A percentile compares a stretch with the other conserved stretches of the same genome.
phyloP scores from a whole-genome alignment of 2,329 filamentous ascomycete genomes.

The Pyrenochaeta sp. region DNA sequence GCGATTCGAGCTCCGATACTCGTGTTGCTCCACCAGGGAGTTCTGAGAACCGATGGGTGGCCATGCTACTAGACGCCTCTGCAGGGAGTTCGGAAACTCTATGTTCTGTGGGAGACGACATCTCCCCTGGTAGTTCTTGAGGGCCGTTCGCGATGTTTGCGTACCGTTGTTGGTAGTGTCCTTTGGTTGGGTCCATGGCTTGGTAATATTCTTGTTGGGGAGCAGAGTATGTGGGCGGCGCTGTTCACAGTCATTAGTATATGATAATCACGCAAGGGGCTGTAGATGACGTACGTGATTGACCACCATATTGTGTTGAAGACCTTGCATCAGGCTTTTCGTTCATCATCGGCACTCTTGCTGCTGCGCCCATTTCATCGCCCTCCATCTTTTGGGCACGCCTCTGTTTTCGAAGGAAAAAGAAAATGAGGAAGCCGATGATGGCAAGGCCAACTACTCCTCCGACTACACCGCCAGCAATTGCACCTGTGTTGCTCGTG shows the following conservation, averaged over 20 bases:
- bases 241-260: conserved; percentile 22
- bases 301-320: conserved; percentile 21
- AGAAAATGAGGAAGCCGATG: conserved; percentile 35
- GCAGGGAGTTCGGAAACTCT: conserved; percentile 37
- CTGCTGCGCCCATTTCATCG: conserved; percentile 11
- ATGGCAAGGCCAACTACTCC: conserved; percentile 33
- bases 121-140: conserved; percentile 29
- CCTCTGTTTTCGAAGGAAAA: conserved; percentile 30
- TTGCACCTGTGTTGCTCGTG: conserved; percentile 29
- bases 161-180: conserved; percentile 24
- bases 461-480: conserved; percentile 40
- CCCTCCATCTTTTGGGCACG: conserved; percentile 9
- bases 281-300: conserved; percentile 29
- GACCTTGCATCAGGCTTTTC: conserved; percentile 14
- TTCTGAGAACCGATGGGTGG: conserved; percentile 27
- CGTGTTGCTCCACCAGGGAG: conserved; percentile 22
- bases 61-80: conserved; percentile 10
- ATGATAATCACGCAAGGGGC: background rate
- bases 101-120: conserved; percentile 8
- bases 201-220: conserved; percentile 29
- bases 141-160: conserved; percentile 21
- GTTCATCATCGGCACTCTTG: conserved; percentile 24
- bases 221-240: conserved; percentile 36
- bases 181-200: conserved; percentile 15
- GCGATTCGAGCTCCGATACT: conserved; percentile 30